Base-by-base conservation (phyloP, 2,329 filamentous ascomycete species). In the Ceratocystis alfenasii region DNA sequence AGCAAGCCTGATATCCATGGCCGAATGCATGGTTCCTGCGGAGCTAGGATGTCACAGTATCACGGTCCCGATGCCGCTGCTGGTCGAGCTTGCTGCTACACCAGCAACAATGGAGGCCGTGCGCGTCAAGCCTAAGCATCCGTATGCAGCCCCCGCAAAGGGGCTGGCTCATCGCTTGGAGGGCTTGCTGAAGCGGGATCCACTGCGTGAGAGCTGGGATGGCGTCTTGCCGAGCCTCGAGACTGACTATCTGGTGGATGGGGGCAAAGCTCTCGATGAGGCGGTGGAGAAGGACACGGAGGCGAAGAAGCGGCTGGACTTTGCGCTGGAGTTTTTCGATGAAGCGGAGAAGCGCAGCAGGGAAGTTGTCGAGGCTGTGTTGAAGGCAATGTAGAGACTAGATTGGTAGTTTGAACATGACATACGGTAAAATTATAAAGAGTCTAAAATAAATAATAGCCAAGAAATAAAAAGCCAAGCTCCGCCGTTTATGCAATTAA, bases 1-100 rank as follows among this genome's bases (percentile, higher is more conserved):
- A 53, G 78, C 78, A 2, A 78, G 77, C 70, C 78, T 79, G 68
- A 73, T 79, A 69, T 74, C 75, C 0, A 68, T 73, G 3, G 72
- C 77, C 20, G 78, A 80, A 69, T 77, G 74, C 55, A 77, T 79
- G 76, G 78, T 78, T 5, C 74, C 76, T 12, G 78, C 74, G 8
- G 78, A 79, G 69, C 72, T 78, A 69, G 77, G 78, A 48, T 80
- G 77, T 70, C 76, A 80, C 67, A 76, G 76, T 3, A 77, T 76
- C 22, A 79, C 78, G 3, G 74, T 80, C 60, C 75, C 77, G 1
- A 73, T 75, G 67, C 75, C 71, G 1, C 72, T 76, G 15, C 72
- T 79, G 2, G 70, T 74, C 20, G 68, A 77, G 69, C 74, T 80
- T 2, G 72, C 75, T 1, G 71, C 70, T 22, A 72, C 74, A 68